Conservation (phyloP, 2,329 filamentous ascomycete genomes). For the Penicillium sp. region DNA sequence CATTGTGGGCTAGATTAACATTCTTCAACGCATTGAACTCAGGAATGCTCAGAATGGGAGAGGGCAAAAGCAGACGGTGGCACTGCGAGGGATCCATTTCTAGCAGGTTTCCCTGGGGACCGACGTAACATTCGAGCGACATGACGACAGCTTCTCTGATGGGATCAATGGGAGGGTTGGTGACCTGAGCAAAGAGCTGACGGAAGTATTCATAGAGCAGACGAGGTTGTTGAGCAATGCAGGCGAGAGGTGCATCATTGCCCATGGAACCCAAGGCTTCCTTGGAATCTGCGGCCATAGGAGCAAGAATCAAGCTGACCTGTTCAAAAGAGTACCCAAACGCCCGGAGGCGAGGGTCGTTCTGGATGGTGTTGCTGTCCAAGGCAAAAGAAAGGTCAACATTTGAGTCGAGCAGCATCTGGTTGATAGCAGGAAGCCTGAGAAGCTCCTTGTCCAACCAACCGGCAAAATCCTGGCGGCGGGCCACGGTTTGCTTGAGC, state of each 20-base stretch:
- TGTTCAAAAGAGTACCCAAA: slow-evolving; percentile 97
- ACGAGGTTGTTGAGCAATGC: slow-evolving; percentile 83
- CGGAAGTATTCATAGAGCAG: slow-evolving; percentile 96
- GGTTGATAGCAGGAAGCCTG: slow-evolving; percentile 72
- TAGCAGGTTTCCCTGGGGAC: slow-evolving; percentile 89
- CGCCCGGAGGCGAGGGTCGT: slow-evolving; percentile 78
- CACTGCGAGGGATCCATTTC: slow-evolving; percentile 93
- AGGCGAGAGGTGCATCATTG: slow-evolving; percentile 90
- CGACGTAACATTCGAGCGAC: slow-evolving; percentile 95
- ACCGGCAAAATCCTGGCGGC: slow-evolving; percentile 78
- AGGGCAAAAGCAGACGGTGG: slow-evolving; percentile 78
- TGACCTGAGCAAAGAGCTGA: slow-evolving; percentile 95
- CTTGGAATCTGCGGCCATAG: slow-evolving; percentile 97
- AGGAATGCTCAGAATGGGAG: slow-evolving; percentile 82
- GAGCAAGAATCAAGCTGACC: slow-evolving; percentile 83
- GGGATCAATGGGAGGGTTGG: slow-evolving; percentile 94
- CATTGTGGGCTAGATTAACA: slow-evolving; percentile 67
- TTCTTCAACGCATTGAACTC: slow-evolving; percentile 87
- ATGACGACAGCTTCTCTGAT: slow-evolving; percentile 98
- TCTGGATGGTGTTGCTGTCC: slow-evolving; percentile 70
- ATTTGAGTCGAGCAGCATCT: slow-evolving; percentile 56
- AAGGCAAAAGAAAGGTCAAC: slow-evolving; percentile 66
- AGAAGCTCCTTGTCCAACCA: slow-evolving; percentile 88
- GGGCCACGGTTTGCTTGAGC: slow-evolving; percentile 84
- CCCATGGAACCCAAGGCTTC: slow-evolving; percentile 97